Evolutionary conservation across 75 land plant species (phyloP).

Genomic region (Picea glauca): DNA sequence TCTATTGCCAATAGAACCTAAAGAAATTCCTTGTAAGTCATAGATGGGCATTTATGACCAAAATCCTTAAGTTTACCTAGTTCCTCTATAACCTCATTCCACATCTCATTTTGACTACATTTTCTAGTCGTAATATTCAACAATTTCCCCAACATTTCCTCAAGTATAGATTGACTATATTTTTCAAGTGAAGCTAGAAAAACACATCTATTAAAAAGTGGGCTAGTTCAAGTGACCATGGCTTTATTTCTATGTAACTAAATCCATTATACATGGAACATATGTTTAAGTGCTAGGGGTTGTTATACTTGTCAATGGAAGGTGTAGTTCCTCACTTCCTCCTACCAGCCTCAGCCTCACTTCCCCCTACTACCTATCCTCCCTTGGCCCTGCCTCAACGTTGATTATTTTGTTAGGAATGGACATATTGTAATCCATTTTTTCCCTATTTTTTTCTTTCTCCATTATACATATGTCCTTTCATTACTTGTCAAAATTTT

Average conservation of each 20-base stretch:
- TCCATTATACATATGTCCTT: background rate
- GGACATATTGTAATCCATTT: background rate
- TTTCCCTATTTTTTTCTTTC: background rate
- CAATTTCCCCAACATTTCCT: constrained; percentile 45
- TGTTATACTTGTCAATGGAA: background rate
- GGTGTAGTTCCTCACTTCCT: background rate
- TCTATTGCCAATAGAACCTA: constrained; percentile 36
- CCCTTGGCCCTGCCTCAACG: no score
- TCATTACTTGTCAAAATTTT: background rate
- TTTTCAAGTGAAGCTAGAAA: no score
- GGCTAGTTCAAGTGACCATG: background rate
- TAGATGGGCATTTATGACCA: constrained; percentile 41
- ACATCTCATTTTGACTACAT: constrained; percentile 38
- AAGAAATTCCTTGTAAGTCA: constrained; percentile 50
- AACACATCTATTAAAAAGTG: no score
- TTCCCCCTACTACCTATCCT: no score
- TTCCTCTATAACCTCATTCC: constrained; percentile 57
- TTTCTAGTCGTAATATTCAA: constrained; percentile 46
- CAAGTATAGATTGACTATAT: background rate
- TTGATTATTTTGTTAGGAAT: background rate
- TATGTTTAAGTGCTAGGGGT: background rate
- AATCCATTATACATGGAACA: background rate
- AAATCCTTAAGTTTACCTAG: constrained; percentile 64
- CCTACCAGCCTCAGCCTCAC: no score
- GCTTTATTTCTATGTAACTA: background rate